Conservation (phyloP, 805 yeast genomes). For the Pichia paraexigua region DNA sequence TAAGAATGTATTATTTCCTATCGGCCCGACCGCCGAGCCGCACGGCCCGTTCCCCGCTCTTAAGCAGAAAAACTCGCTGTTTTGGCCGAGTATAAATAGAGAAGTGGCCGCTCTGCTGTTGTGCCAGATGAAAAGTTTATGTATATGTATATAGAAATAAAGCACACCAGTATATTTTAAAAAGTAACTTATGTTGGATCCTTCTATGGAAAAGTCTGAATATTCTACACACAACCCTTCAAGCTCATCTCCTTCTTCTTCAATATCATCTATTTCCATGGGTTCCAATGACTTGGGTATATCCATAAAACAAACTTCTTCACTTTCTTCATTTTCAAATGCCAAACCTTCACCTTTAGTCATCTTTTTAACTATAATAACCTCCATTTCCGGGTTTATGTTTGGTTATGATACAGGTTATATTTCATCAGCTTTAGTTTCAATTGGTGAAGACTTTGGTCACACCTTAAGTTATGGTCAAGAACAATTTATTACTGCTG, state of each 20-base stretch:
- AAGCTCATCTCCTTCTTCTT: neutral
- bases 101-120: neutral
- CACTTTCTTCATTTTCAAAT: slow-evolving; percentile 31
- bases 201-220: neutral
- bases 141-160: no score
- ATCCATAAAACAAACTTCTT: slow-evolving; percentile 1
- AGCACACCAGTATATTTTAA: no score
- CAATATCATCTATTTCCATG: neutral
- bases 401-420: slow-evolving; percentile 98
- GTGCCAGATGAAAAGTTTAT: no score
- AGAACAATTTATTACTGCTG: slow-evolving; percentile 86
- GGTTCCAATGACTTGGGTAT: slow-evolving; percentile 3
- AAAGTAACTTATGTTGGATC: neutral
- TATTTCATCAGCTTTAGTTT: slow-evolving; percentile 86
- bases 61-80: neutral
- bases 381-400: slow-evolving; percentile 92
- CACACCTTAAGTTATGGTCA: slow-evolving; percentile 61
- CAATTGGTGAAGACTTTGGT: slow-evolving; percentile 71
- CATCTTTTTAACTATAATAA: slow-evolving; percentile 57
- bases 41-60: neutral
- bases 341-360: slow-evolving; percentile 57
- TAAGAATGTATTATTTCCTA: neutral
- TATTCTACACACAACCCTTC: slow-evolving; percentile 1
- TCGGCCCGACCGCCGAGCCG: neutral
- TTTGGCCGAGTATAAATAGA: slow-evolving; percentile 2